Evolutionary conservation across 345 rosid genomes (phyloP), one percentile per base, ranked within the genome.

Genomic region (Syzygium jambos): DNA sequence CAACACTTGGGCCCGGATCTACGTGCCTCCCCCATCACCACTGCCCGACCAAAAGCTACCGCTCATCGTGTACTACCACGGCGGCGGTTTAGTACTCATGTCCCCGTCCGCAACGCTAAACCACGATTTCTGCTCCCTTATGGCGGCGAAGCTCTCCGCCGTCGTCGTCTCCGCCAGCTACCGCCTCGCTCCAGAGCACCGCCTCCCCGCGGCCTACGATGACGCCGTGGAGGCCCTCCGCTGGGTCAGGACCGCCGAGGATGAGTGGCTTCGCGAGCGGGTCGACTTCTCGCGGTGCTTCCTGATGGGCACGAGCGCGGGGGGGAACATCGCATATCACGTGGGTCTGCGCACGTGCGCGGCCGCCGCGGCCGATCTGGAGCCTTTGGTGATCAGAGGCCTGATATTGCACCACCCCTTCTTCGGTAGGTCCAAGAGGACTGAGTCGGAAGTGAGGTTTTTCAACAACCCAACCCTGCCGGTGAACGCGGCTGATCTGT

Each of bases 381-480:
- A 51, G 11, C 93, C 93, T 1, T 73, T 91, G 54, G 88, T 87
- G 41, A 88, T 92, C 5, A 52, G 43, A 5, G 93, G 92, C 1
- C 78, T 91, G 57, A 53, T 91, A 11, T 78, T 91, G 61, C 90
- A 90, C 89, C 91, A 90, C 85, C 92, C 93, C 1, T 54, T 90
- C 90, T 91, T 93, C 34, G 91, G 95, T 11, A 92, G 93, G 25
- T 11, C 29, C 11, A 7, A 80, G 8, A 89, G 95, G 51, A 85
- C 89, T 30, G 68, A 43, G 11, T 89, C 92, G 0, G 93, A 93
- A 82, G 19, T 92, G 1, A 52, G 85, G 7, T 56, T 56, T 13
- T 89, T 89, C 9, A 53, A 86, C 10, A 92, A 93, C 83, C 84
- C 68, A 25, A 0, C 52, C 11, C 27, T 85, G 38, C 95, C 93